Conservation (phyloP, 2,329 filamentous ascomycete species). For the Beauveria varroae region DNA sequence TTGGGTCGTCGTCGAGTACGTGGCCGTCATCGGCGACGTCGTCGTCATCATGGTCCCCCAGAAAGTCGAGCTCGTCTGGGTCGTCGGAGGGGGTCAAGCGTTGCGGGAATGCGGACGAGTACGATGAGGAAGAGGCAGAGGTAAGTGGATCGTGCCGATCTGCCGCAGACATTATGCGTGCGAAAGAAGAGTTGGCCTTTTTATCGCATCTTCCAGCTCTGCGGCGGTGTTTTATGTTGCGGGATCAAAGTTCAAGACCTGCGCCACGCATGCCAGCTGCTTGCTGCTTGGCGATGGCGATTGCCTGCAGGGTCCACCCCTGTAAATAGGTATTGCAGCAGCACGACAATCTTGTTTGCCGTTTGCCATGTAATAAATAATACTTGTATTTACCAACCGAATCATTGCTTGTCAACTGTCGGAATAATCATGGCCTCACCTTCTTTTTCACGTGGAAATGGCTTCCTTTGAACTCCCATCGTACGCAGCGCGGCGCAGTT, state of each 20-base stretch:
- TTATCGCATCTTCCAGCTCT: conserved; percentile 27
- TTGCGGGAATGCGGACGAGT: conserved; percentile 18
- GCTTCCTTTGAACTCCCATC: too few species aligned
- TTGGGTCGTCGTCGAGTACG: conserved; percentile 49
- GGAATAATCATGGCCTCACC: background rate
- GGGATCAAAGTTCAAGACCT: background rate
- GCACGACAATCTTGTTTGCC: background rate
- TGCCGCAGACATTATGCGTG: conserved; percentile 34
- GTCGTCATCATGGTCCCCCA: conserved; percentile 33
- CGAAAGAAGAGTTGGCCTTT: background rate
- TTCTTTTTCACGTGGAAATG: too few species aligned
- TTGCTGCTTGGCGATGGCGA: conserved; percentile 2
- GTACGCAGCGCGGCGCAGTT: too few species aligned
- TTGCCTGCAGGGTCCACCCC: background rate
- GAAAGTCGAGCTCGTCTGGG: conserved; percentile 40
- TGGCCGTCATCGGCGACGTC: conserved; percentile 21
- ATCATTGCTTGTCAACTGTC: background rate
- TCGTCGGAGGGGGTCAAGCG: conserved; percentile 26
- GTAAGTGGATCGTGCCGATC: conserved; percentile 26
- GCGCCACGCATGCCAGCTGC: conserved; percentile 1
- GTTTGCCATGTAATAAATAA: background rate
- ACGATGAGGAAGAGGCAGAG: conserved; percentile 29
- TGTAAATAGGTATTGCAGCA: background rate
- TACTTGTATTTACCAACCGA: background rate
- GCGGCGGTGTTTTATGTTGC: conserved; percentile 13